Percentiles rank a stretch among this genome's conserved stretches.
phyloP scores from a whole-genome alignment of 805 yeast genomes.

The Komagataella ulmi region DNA sequence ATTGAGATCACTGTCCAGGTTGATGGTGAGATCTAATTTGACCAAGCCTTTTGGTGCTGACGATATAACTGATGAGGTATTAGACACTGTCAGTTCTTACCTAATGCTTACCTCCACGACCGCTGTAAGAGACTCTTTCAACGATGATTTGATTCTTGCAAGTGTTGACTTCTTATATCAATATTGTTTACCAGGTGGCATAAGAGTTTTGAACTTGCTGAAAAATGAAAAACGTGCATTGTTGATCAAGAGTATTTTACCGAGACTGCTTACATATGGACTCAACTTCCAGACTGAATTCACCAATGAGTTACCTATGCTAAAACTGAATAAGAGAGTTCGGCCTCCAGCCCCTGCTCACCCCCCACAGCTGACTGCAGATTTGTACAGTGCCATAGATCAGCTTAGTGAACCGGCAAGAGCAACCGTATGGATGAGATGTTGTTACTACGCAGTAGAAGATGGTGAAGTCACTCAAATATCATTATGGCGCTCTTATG shows the following conservation, averaged over 20 bases:
- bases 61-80: conserved; percentile 27
- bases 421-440: conserved; percentile 90
- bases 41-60: conserved; percentile 39
- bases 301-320: conserved; percentile 18
- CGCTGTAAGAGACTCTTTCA: conserved; percentile 15
- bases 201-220: conserved; percentile 39
- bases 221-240: conserved; percentile 33
- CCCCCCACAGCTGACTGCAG: conserved; percentile 43
- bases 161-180: conserved; percentile 76
- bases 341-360: conserved; percentile 47
- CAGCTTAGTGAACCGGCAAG: conserved; percentile 72
- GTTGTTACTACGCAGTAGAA: conserved; percentile 69
- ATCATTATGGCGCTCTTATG: conserved; percentile 91
- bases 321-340: conserved; percentile 41
- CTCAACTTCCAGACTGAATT: conserved; percentile 23
- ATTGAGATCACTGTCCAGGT: conserved; percentile 66
- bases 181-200: conserved; percentile 51
- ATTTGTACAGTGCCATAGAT: conserved; percentile 46
- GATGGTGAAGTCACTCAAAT: conserved; percentile 90
- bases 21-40: conserved; percentile 46
- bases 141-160: conserved; percentile 64
- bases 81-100: conserved; percentile 44
- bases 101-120: conserved; percentile 33
- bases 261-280: conserved; percentile 43
- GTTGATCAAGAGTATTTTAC: conserved; percentile 44